Evolutionary conservation across 2,329 filamentous ascomycete genomes (phyloP).

Genomic region (Berkeleyomyces basicola): DNA sequence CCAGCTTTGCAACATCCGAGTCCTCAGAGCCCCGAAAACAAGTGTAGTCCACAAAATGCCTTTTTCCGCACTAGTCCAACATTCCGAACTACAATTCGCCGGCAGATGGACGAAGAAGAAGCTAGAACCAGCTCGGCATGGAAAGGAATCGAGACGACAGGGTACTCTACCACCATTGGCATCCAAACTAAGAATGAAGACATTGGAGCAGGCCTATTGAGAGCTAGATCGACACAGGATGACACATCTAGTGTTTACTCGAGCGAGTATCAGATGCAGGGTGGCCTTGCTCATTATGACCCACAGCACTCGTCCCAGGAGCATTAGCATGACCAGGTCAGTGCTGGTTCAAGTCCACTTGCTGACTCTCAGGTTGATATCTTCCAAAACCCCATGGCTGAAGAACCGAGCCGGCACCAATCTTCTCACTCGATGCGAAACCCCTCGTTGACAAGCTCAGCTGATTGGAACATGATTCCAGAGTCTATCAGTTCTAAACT

Average conservation of each 20-base stretch:
- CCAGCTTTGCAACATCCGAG: slow-evolving; percentile 11
- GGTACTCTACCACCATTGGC: not conserved
- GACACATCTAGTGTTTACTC: slow-evolving; percentile 9
- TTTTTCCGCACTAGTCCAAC: slow-evolving; percentile 12
- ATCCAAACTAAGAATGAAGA: not conserved
- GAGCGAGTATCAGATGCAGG: not conserved
- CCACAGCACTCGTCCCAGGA: not conserved
- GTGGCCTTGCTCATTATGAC: not conserved
- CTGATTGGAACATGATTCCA: slow-evolving; percentile 12
- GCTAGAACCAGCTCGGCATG: not conserved
- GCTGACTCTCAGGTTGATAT: not conserved
- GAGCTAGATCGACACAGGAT: slow-evolving; percentile 1
- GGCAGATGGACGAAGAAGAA: slow-evolving; percentile 9
- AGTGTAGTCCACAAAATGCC: slow-evolving; percentile 4
- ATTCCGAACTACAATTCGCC: slow-evolving; percentile 9
- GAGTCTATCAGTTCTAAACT: slow-evolving; percentile 10
- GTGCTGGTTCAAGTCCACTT: not conserved
- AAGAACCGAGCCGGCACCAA: not conserved
- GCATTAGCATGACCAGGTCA: slow-evolving; percentile 4
- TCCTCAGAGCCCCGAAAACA: slow-evolving; percentile 9
- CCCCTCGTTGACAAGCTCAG: slow-evolving; percentile 7
- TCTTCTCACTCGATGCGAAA: not conserved
- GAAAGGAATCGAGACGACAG: not conserved
- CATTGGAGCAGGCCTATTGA: slow-evolving; percentile 2
- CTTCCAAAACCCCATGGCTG: not conserved